These are phyloP conservation scores for Piper longum DNA, from an alignment of 164 flowering plant species.

Conservation along the genomic window DNA sequence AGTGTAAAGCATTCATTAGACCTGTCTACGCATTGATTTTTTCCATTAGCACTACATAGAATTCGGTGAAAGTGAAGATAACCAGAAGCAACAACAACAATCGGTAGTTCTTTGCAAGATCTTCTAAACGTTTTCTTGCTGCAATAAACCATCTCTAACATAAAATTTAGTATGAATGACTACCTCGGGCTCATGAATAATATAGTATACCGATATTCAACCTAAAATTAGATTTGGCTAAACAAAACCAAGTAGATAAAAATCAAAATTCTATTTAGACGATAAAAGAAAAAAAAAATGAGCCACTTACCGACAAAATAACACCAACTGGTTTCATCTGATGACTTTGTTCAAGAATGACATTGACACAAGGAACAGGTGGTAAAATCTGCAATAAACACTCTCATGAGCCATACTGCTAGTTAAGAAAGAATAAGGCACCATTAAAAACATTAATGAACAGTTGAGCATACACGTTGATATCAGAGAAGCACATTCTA, in stretches of 20 bases:
- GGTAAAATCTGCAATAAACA: slow-evolving; percentile 51
- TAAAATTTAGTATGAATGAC: not conserved
- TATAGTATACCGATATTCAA: too few species aligned
- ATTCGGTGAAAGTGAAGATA: too few species aligned
- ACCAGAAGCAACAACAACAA: too few species aligned
- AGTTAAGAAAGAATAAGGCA: not conserved
- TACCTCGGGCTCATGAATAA: not conserved
- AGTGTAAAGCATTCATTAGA: not conserved
- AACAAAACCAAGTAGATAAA: too few species aligned
- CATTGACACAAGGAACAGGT: slow-evolving; percentile 60
- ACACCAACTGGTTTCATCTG: slow-evolving; percentile 62
- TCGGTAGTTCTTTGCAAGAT: too few species aligned
- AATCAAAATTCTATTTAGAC: too few species aligned
- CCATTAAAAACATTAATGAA: not conserved
- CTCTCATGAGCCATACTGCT: not conserved
- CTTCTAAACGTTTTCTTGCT: too few species aligned
- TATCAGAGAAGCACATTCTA: not conserved
- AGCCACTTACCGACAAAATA: slow-evolving; percentile 54
- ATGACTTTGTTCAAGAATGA: slow-evolving; percentile 49
- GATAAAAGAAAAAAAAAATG: too few species aligned
- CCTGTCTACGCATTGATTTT: not conserved
- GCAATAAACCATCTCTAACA: too few species aligned
- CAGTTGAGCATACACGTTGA: too few species aligned
- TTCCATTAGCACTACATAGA: not conserved
- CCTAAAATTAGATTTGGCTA: too few species aligned